phyloP scores from a whole-genome alignment of 176 grass and related monocot species.

The Oryza officinalis region DNA sequence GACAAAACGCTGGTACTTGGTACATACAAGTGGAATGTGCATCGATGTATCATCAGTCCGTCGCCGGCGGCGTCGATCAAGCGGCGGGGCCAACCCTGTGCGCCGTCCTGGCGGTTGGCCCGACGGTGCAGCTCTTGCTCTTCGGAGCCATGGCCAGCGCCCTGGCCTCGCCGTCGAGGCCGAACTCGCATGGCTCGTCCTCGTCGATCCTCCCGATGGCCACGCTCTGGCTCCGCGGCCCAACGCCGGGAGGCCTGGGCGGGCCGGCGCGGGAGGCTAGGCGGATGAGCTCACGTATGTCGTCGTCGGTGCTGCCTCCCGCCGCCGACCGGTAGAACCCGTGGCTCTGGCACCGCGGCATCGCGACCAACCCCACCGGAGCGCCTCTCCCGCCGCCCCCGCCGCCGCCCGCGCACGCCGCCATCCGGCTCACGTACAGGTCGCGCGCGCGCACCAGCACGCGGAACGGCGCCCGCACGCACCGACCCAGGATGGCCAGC shows the following conservation, averaged over 20 bases:
- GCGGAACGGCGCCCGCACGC: slow-evolving; percentile 43
- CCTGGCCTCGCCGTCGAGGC: slow-evolving; percentile 3
- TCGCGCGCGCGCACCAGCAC: slow-evolving; percentile 58
- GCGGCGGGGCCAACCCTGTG: slow-evolving; percentile 13
- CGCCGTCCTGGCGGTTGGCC: background rate
- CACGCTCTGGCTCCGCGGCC: slow-evolving; percentile 50
- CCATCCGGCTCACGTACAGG: slow-evolving; percentile 57
- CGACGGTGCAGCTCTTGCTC: slow-evolving; percentile 59
- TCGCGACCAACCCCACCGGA: slow-evolving; percentile 28
- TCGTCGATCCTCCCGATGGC: slow-evolving; percentile 58
- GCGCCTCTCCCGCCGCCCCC: background rate
- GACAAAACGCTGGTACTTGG: background rate
- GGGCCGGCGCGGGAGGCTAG: slow-evolving; percentile 20
- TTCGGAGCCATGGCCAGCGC: slow-evolving; percentile 13
- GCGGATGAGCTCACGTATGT: slow-evolving; percentile 53
- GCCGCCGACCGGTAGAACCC: slow-evolving; percentile 55
- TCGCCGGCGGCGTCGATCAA: background rate
- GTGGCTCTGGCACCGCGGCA: slow-evolving; percentile 54
- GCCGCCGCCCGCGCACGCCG: slow-evolving; percentile 32
- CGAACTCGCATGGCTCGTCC: slow-evolving; percentile 64
- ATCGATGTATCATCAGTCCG: background rate
- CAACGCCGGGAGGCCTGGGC: slow-evolving; percentile 1
- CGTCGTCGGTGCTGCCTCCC: background rate
- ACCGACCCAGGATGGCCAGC: slow-evolving; percentile 44
- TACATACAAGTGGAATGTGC: too few relatives aligned